A percentile compares a stretch with the other conserved stretches of the same genome.
Evolutionary conservation across 345 rosid genomes (phyloP).

Genomic region (Murraya koenigii): DNA sequence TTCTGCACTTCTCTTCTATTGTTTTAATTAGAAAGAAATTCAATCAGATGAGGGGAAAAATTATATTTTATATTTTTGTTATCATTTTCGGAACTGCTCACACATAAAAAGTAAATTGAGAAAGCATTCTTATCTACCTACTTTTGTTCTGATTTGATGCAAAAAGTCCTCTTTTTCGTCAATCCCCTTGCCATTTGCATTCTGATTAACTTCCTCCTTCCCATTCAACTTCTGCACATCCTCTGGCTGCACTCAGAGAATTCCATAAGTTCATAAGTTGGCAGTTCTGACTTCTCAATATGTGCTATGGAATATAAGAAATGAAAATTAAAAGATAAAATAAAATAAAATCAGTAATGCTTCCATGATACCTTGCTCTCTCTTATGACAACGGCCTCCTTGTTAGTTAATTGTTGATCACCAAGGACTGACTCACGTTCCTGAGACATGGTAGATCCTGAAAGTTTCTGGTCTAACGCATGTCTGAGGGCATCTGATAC

Average conservation of each 20-base stretch:
- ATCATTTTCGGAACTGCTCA: not conserved
- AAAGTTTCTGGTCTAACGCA: conserved; percentile 33
- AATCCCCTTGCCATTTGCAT: conserved; percentile 31
- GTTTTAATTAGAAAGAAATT: not conserved
- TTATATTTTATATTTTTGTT: not conserved
- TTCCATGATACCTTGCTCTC: conserved; percentile 47
- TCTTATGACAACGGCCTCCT: conserved; percentile 29
- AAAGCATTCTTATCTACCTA: conserved; percentile 31
- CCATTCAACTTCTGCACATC: conserved; percentile 42
- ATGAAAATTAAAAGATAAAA: not conserved
- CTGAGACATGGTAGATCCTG: conserved; percentile 27
- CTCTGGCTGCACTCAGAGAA: conserved; percentile 32
- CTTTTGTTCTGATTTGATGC: conserved; percentile 82
- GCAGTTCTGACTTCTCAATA: conserved; percentile 2
- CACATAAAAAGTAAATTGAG: not conserved
- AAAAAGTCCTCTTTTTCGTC: conserved; percentile 76
- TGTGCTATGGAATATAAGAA: not conserved
- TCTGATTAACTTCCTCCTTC: conserved; percentile 39
- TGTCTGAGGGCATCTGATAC: conserved; percentile 29
- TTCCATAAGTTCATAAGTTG: conserved; percentile 12
- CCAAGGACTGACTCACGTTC: conserved; percentile 36
- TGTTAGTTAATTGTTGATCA: conserved; percentile 30
- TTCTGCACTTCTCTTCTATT: not conserved
- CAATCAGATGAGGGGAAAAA: not conserved
- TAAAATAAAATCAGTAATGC: not conserved